Evolutionary conservation across 1,139 yeast species (phyloP).

Genomic region (Taiozyma onychis): DNA sequence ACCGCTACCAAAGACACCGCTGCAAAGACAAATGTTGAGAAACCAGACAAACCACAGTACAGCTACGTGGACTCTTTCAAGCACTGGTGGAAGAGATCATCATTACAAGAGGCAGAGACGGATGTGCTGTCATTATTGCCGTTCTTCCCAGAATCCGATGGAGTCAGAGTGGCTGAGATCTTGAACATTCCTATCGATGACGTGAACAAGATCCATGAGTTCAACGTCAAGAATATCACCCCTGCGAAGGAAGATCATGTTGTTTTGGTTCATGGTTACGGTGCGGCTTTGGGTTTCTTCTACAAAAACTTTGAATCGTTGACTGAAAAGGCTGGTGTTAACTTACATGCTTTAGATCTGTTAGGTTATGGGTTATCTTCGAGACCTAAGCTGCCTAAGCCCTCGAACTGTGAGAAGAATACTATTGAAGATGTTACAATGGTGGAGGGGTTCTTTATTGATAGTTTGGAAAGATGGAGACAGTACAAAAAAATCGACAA

Average conservation of each 20-base stretch:
- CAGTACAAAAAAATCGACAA: conserved; percentile 45
- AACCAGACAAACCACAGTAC: conserved; percentile 9
- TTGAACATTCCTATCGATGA: conserved; percentile 45
- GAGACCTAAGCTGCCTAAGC: conserved; percentile 23
- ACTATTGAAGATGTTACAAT: conserved; percentile 27
- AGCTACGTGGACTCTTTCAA: conserved; percentile 35
- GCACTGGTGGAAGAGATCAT: conserved; percentile 38
- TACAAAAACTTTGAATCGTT: conserved; percentile 66
- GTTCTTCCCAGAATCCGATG: conserved; percentile 53
- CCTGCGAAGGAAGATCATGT: conserved; percentile 24
- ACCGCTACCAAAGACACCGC: not conserved
- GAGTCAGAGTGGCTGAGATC: conserved; percentile 41
- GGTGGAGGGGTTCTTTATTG: conserved; percentile 69
- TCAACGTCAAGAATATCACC: conserved; percentile 29
- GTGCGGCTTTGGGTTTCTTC: conserved; percentile 86
- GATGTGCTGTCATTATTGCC: conserved; percentile 47
- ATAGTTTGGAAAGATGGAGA: conserved; percentile 84
- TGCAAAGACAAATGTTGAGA: not conserved
- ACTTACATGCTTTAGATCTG: conserved; percentile 75
- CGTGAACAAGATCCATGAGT: conserved; percentile 52
- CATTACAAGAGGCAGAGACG: conserved; percentile 36
- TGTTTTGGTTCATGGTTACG: conserved; percentile 87
- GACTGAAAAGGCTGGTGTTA: conserved; percentile 37
- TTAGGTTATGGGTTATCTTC: conserved; percentile 78
- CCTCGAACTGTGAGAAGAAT: conserved; percentile 34